Evolutionary conservation across 164 flowering plant genomes (phyloP), one percentile per base, ranked within the genome.

Genomic region (Aristolochia californica): DNA sequence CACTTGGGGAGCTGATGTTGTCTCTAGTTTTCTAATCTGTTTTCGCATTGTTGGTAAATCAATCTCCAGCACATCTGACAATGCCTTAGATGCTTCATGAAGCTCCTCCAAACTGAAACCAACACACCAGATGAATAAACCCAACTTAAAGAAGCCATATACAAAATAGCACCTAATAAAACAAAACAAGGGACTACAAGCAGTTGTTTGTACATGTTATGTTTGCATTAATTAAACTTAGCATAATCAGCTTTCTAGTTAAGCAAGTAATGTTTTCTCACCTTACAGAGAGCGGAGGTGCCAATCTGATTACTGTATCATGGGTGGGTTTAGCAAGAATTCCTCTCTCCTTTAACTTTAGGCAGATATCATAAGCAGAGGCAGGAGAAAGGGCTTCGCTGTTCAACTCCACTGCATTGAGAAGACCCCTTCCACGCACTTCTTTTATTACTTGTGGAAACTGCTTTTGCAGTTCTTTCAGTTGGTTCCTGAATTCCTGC

Each of bases 271-370:
- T 8, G 9, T 22, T 22, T n/a, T 27, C 27, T 50, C 72, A 89
- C 99, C 99, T 87, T 45, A 93, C 75, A 57, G 79, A 81, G 17
- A 89, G 88, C 13, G 99, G 99, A 59, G 99, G 99, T n/a, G 97
- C 91, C 49, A 93, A 67, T 49, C 99, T 76, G 49, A 93, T 87
- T 44, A 85, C 84, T 27, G 93, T 77, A 62, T 84, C 72, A 66
- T 89, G 97, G 8, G 99, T 90, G 24, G 99, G 96, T 75, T 93
- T 93, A 3, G 99, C 96, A 70, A 93, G 96, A 75, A 89, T 73
- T 60, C 97, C 95, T 75, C 97, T 84, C 52, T 83, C 97, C 72
- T 89, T 93, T 69, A 89, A 65, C 75, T 79, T 84, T 59, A 89
- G 75, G 60, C 97, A 89, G 50, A 89, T 69, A 70, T 93, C 99